Base-by-base conservation (phyloP, 768 basidiomycete genomes). In the Phylloporus scabripes region DNA sequence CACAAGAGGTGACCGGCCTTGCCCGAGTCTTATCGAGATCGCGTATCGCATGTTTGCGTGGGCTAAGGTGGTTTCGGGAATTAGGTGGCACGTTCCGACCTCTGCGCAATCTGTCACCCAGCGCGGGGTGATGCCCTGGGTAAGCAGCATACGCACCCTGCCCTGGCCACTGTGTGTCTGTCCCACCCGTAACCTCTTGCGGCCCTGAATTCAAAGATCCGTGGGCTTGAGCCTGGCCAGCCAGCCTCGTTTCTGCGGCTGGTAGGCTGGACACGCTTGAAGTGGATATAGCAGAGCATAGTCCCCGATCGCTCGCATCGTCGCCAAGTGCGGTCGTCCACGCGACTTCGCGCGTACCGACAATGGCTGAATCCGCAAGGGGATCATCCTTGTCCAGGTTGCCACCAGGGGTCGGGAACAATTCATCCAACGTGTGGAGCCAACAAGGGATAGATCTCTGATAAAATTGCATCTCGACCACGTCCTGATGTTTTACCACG, bases 301-400 rank as follows among this genome's bases (percentile, higher is more conserved):
- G 50, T 10, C 43, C 37, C 42, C 18, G 32, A 51, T 56, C 60
- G 50, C 52, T 43, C 49, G 54, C 51, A 40, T 39, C 46, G 46
- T 54, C 50, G 26, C 52, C 43, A 20, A 40, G 49, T n/a, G n/a
- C n/a, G 47, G 20, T 39, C 36, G 31, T 28, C 23, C 49, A 50
- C 42, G 49, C 33, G 49, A 48, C 52, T 43, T 54, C 44, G 43
- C 37, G 53, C 31, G 54, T 38, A 28, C 36, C 65, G 33, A 54
- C 31, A 21, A 67, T 62, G 50, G 65, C 67, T 24, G 67, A 67
- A 48, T 64, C 57, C 54, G 52, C 42, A 38, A 57, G 49, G 23
- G 21, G 14, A 17, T 55, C 50, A 18, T 39, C 33, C 41, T 14
- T 38, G 38, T 46, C 42, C 50, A 23, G 29, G 31, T 48, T 42